These are phyloP conservation scores for Seiridium unicorne DNA, from an alignment of 2,329 filamentous ascomycete genomes.

Conservation along the genomic window DNA sequence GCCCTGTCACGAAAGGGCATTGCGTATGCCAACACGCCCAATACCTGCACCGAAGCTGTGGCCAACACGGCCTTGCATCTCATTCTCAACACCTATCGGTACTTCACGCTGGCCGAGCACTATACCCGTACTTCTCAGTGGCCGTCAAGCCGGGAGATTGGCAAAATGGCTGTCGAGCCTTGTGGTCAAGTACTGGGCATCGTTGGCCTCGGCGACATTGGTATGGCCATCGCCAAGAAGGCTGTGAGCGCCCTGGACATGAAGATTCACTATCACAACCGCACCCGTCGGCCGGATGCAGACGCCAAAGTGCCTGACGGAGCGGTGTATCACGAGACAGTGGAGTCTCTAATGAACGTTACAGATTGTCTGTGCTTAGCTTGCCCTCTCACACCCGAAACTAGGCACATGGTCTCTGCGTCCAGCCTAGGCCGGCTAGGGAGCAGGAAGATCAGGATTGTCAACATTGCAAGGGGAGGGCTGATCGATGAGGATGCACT, in stretches of 20 bases:
- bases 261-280: not conserved
- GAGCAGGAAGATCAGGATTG: constrained; percentile 30
- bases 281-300: not conserved
- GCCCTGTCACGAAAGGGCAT: constrained; percentile 16
- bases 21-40: not conserved
- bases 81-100: not conserved
- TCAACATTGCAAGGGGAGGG: constrained; percentile 1
- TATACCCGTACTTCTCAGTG: constrained; percentile 31
- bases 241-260: not conserved
- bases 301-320: not conserved
- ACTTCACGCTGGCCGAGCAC: constrained; percentile 39
- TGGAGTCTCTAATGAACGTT: not conserved
- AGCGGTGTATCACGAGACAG: not conserved
- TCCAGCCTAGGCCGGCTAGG: constrained; percentile 38
- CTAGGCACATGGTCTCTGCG: constrained; percentile 32
- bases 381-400: not conserved
- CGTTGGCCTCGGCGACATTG: not conserved
- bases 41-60: not conserved
- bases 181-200: not conserved
- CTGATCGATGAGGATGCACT: constrained; percentile 4
- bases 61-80: not conserved
- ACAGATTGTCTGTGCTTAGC: not conserved
- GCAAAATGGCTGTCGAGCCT: constrained; percentile 27
- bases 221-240: constrained; percentile 15
- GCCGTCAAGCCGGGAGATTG: not conserved